Base-by-base conservation (phyloP, 306 rosid genomes). In the Clitoria ternatea region DNA sequence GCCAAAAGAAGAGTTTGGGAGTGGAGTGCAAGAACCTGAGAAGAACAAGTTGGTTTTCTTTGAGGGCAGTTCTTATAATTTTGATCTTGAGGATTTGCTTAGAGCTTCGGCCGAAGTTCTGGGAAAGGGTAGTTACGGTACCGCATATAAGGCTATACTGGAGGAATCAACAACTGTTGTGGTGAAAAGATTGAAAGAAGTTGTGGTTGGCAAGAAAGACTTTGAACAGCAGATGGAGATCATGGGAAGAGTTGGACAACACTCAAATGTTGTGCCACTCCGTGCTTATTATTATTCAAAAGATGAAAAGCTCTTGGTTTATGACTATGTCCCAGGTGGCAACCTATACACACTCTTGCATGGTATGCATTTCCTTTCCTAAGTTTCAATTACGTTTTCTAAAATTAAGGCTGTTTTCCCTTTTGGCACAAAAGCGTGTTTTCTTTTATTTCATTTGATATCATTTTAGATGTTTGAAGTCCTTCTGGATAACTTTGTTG, bases 1-100 rank as follows among this genome's bases (percentile, higher is more conserved):
- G 80, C 96, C 90, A 7, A 90, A 83, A 70, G 96, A 88, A 79
- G 91, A 90, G 69, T 90, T 90, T 70, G 96, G 96, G 7, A 90
- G 96, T 77, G 96, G 94, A 49, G 96, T 90, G 69, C 96, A 90
- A 73, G 94, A 90, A 77, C 87, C 90, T 15, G 96, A 90, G 83
- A 90, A 90, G 72, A 90, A 90, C 81, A 90, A 90, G 77, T 72
- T 90, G 69, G 94, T 90, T 69, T 90, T 90, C 84, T 90, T 90
- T 61, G 96, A 88, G 80, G 96, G 96, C 0, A 88, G 94, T 81
- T 87, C 94, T 39, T 88, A 82, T 77, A 90, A 90, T 74, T 90
- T 90, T 75, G 96, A 90, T 79, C 96, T 90, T 32, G 96, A 90
- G 52, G 96, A 90, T 70, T 81, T 90, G 82, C 81, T 90, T 35